Base-by-base conservation (phyloP, 2,329 filamentous ascomycete genomes). In the Acrocalymma vagum region DNA sequence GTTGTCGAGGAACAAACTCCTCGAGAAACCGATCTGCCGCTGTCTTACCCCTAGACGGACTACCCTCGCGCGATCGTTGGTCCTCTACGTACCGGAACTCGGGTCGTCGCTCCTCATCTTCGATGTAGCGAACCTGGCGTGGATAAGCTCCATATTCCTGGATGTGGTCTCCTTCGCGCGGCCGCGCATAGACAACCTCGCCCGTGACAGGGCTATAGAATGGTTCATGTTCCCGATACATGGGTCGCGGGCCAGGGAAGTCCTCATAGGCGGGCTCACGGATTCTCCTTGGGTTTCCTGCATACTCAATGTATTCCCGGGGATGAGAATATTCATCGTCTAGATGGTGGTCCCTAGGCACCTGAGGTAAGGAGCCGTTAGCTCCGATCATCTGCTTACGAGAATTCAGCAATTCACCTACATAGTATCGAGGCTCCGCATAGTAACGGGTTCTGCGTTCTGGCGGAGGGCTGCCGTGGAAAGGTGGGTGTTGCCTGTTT, bases 1-100 rank as follows among this genome's bases (percentile, higher is more conserved):
- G 38, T 26, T 57, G 53, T 11, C 44, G 48, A 20, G 59, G 61
- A 7, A 57, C 52, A 28, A 67, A 57, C 6, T 67, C 65, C 20
- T 65, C 62, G 11, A 70, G 34, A 31, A 70, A 69, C 16, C 64
- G 63, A 43, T 69, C 66, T 20, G 65, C 65, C 9, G 62, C 63
- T 23, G 63, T 58, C 20, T 58, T 55, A 8, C 51, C 60, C 38
- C 48, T 48, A 26, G 52, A 35, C 15, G 52, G 51, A 37, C 55
- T 62, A 3, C 38, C 44, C 7, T 65, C 58, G 15, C 48, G 53
- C 9, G 47, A 48, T 33, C 41, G 52, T 20, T 43, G 41, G 36
- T 63, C 60, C 27, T 53, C 51, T 10, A 52, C 32, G 9, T 58
- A 49, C 6, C 58, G 63, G 21, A 55, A 58, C 23, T 62, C 61